Evolutionary conservation across 2,329 filamentous ascomycete genomes (phyloP).

Genomic region (Sarocladium brachiariae): DNA sequence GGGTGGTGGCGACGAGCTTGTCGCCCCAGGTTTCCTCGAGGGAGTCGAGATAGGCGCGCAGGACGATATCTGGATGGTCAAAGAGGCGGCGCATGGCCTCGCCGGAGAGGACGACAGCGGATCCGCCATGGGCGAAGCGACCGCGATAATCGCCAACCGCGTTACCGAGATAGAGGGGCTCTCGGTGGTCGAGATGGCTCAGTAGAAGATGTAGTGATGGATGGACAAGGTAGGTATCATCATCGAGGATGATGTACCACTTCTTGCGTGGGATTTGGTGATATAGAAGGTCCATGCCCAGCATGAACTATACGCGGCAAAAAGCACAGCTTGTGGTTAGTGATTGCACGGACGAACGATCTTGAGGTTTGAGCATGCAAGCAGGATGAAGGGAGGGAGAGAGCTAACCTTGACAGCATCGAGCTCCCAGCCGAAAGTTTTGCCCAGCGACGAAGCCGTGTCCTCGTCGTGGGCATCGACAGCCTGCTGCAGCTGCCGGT

Average conservation of each 20-base stretch:
- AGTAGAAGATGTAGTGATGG: slow-evolving; percentile 41
- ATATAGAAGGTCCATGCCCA: slow-evolving; percentile 46
- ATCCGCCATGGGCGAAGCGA: slow-evolving; percentile 51
- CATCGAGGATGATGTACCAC: slow-evolving; percentile 53
- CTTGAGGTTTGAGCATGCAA: background rate
- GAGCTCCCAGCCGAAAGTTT: slow-evolving; percentile 39
- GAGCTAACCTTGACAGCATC: slow-evolving; percentile 40
- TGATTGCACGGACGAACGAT: no score
- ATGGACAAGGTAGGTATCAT: slow-evolving; percentile 49
- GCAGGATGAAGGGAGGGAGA: background rate
- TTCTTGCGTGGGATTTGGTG: slow-evolving; percentile 45
- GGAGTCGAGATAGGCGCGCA: slow-evolving; percentile 38
- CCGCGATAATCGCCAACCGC: slow-evolving; percentile 49
- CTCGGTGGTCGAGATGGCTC: slow-evolving; percentile 38
- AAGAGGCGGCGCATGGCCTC: slow-evolving; percentile 42
- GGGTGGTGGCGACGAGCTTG: slow-evolving; percentile 43
- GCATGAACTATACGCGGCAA: slow-evolving; percentile 38
- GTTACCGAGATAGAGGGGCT: slow-evolving; percentile 47
- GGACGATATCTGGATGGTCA: slow-evolving; percentile 33
- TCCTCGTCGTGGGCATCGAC: slow-evolving; percentile 31
- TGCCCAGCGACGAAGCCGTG: slow-evolving; percentile 29
- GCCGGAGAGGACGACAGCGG: slow-evolving; percentile 45
- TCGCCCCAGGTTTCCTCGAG: slow-evolving; percentile 48
- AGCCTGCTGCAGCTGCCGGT: slow-evolving; percentile 30
- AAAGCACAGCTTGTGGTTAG: no score